Evolutionary conservation across 495 filamentous ascomycete species (phyloP), one percentile per base, ranked within the genome.

Genomic region (Opeltia flavorubescens): DNA sequence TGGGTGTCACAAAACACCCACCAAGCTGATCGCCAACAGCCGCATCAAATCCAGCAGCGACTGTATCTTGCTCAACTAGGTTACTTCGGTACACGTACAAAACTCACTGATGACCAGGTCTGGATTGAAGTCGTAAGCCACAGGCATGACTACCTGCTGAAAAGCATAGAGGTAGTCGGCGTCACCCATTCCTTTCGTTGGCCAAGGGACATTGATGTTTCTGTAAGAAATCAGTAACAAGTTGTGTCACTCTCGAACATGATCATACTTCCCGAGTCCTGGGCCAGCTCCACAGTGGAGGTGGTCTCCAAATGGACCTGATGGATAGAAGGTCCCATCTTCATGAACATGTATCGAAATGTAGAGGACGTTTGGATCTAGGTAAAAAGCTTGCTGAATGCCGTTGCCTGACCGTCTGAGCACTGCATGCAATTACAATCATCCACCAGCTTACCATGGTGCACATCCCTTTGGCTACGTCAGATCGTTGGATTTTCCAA

Each of bases 191-290:
- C 87, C 89, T 50, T 91, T 84, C 21, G 77, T 77, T 35, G 78
- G 72, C 93, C 93, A 99, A 1, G 85, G 88, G 45, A 99, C 86
- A 57, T 99, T 99, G 52, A 99, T 76, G 60, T 95, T 99, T 60
- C 79, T 86, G 8, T 15, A 46, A 6, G 3, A 11, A 44, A 23
- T 44, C 20, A 49, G 23, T 42, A 1, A 15, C 25, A 17, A 20
- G 34, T 25, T 12, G 0, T 29, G 21, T 13, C 21, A 7, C 8
- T 3, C 13, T 6, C 1, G 5, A 30, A 46, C 2, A 20, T 23
- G 9, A 8, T 40, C 66, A 50, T 62, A 77, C 70, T 67, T 76
- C 49, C 91, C 93, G 7, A 80, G 48, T n/a, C 86, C 91, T 11
- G 66, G 44, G 0, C 80, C 86, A 17, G 66, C 65, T 31, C 91